phyloP scores from a whole-genome alignment of 305 asterid genomes.

The Fraxinus paxiana region DNA sequence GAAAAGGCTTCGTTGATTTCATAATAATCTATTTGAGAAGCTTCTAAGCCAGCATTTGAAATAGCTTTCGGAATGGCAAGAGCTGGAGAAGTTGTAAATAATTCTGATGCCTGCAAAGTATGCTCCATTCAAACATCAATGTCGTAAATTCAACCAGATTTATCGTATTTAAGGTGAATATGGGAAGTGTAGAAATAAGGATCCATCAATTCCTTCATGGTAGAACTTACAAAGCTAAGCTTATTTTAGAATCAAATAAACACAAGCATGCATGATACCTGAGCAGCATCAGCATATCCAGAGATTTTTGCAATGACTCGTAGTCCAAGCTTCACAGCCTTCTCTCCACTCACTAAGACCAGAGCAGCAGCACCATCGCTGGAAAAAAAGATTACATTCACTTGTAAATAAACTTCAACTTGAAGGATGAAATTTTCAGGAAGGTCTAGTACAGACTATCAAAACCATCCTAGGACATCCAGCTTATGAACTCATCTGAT shows the following conservation, averaged over 20 bases:
- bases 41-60: constrained; percentile 71
- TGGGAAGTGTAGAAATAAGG: neutral
- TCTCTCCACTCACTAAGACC: constrained; percentile 88
- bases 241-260: neutral
- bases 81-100: constrained; percentile 89
- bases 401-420: constrained; percentile 16
- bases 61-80: constrained; percentile 95
- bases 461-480: neutral
- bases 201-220: neutral
- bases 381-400: constrained; percentile 27
- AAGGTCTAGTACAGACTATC: constrained; percentile 1
- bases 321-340: constrained; percentile 70
- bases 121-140: constrained; percentile 21
- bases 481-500: neutral
- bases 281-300: constrained; percentile 98
- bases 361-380: constrained; percentile 99
- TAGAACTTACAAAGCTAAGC: neutral
- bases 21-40: constrained; percentile 77
- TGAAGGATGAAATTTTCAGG: neutral
- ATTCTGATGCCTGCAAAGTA: constrained; percentile 75
- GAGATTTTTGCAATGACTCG: constrained; percentile 74
- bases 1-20: constrained; percentile 97
- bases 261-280: constrained; percentile 37
- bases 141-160: constrained; percentile 17
- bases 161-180: constrained; percentile 3